Evolutionary conservation across 1,284 basidiomycete species (phyloP).

Genomic region (Leccinum fallax): DNA sequence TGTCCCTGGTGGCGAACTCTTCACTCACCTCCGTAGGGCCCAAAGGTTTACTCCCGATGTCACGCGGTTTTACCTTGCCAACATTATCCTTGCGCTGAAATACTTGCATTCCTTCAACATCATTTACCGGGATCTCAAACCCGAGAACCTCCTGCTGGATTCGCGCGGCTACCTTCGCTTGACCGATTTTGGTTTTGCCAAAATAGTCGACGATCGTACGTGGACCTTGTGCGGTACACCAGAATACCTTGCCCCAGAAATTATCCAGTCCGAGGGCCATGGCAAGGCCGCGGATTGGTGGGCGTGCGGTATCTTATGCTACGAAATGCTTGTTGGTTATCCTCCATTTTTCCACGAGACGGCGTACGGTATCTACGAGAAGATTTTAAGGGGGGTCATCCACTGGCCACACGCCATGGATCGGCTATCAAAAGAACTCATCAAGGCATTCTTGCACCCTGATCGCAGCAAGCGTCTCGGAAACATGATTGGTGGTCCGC

Average conservation of each 20-base stretch:
- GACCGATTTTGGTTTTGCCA: conserved; percentile 98
- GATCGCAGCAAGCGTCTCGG: conserved; percentile 92
- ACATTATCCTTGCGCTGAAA: conserved; percentile 93
- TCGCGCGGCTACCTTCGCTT: conserved; percentile 96
- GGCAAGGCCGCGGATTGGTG: conserved; percentile 99
- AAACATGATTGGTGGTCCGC: conserved; percentile 91
- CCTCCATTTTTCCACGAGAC: conserved; percentile 94
- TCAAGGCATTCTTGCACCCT: conserved; percentile 89
- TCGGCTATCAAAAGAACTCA: conserved; percentile 69
- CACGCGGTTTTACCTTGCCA: conserved; percentile 98
- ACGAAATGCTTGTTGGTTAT: conserved; percentile 96
- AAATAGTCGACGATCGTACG: conserved; percentile 97
- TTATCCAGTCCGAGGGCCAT: conserved; percentile 96
- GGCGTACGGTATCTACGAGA: conserved; percentile 94
- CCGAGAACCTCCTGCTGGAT: conserved; percentile 94
- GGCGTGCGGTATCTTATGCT: conserved; percentile 95
- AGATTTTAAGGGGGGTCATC: conserved; percentile 89
- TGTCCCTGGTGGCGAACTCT: conserved; percentile 96
- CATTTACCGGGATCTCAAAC: conserved; percentile 98
- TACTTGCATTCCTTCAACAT: conserved; percentile 98
- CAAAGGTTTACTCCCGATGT: conserved; percentile 97
- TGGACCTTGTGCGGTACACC: conserved; percentile 99
- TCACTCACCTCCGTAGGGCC: conserved; percentile 89
- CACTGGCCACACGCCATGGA: conserved; percentile 93
- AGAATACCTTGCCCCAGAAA: conserved; percentile 94